A percentile compares a stretch with the other conserved stretches of the same genome.
Conservation (phyloP, 345 rosid genomes). For the Brassica rapa region DNA sequence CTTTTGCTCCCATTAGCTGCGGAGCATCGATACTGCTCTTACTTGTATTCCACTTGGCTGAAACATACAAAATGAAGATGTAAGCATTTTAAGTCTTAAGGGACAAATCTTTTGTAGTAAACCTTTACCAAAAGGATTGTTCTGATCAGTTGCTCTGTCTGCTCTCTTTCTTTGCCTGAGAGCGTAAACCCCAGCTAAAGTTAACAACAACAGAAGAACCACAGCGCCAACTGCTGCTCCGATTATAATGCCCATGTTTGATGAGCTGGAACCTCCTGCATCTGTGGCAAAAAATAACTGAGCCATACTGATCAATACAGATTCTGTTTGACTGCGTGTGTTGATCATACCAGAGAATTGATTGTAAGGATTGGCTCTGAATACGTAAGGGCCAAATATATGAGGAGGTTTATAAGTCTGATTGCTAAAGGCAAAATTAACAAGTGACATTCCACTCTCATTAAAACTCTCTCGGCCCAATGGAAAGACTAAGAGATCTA, state of each 20-base stretch:
- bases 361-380: constrained; percentile 41
- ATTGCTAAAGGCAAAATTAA: constrained; percentile 62
- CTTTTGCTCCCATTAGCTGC: constrained; percentile 73
- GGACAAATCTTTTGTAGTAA: background rate
- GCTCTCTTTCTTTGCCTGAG: constrained; percentile 74
- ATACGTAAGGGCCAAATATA: constrained; percentile 61
- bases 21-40: constrained; percentile 65
- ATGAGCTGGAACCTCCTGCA: constrained; percentile 42
- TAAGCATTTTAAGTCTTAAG: background rate
- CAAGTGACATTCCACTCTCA: constrained; percentile 39
- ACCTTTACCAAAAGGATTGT: constrained; percentile 70
- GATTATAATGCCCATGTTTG: constrained; percentile 50
- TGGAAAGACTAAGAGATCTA: constrained; percentile 62
- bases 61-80: constrained; percentile 20
- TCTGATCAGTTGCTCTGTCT: constrained; percentile 55
- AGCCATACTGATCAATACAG: background rate
- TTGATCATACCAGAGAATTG: constrained; percentile 54
- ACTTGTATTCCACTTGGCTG: constrained; percentile 69
- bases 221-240: constrained; percentile 73
- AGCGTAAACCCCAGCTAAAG: constrained; percentile 69
- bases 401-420: constrained; percentile 65
- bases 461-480: constrained; percentile 50
- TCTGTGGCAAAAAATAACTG: background rate
- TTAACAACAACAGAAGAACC: constrained; percentile 53
- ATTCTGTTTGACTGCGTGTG: background rate